Conservation (phyloP, 2,329 filamentous ascomycete species). For the Sporothrix mexicana region DNA sequence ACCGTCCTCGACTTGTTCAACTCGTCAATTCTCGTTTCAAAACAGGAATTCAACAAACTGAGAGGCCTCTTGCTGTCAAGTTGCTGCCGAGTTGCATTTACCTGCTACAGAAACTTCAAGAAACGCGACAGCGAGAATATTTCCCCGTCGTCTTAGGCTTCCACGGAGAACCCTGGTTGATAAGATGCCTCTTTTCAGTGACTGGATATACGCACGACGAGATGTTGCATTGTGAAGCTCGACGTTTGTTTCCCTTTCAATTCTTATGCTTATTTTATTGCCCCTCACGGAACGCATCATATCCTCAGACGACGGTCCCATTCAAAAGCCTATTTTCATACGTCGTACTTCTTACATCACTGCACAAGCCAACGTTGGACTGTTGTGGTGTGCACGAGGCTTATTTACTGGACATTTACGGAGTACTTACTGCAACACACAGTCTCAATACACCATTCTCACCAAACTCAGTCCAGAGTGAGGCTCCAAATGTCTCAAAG, state of each 20-base stretch:
- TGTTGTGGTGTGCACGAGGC: neutral
- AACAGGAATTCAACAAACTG: constrained; percentile 4
- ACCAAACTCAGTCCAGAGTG: neutral
- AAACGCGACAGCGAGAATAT: neutral
- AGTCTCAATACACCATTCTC: neutral
- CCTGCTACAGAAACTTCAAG: neutral
- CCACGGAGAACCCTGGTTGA: constrained; percentile 1
- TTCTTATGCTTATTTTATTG: neutral
- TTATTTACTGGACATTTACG: neutral
- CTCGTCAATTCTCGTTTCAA: neutral
- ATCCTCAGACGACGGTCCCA: neutral
- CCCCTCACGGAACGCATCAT: no score
- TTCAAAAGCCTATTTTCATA: neutral
- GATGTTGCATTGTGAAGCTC: neutral
- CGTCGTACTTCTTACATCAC: neutral
- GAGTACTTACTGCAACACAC: neutral
- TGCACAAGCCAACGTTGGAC: neutral
- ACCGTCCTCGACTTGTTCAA: no score
- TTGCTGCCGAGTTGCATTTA: neutral
- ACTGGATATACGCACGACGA: neutral
- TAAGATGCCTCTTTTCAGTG: constrained; percentile 2
- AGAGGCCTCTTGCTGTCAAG: neutral
- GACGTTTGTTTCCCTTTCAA: neutral
- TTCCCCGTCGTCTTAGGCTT: neutral
- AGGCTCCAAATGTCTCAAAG: neutral